phyloP scores from a whole-genome alignment of 164 flowering plant species.

The Tetrastigma voinierianum region DNA sequence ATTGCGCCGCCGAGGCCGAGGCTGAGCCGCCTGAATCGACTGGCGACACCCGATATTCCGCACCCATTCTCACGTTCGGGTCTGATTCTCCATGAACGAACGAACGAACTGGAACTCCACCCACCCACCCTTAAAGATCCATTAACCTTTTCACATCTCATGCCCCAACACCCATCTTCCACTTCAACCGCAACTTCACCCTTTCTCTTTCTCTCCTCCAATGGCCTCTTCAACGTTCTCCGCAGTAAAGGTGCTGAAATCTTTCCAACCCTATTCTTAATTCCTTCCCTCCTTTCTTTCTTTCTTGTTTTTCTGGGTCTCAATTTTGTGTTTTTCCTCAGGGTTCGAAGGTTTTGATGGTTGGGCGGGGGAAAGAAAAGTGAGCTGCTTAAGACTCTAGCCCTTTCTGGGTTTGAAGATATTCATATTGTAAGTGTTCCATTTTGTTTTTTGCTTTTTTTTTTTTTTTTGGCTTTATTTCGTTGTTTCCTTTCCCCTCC shows the following conservation, averaged over 20 bases:
- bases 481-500: no score
- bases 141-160: no score
- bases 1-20: no score
- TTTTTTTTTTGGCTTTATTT: no score
- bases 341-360: constrained; percentile 93
- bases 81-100: neutral
- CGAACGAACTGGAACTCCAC: no score
- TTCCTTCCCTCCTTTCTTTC: neutral
- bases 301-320: neutral
- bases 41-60: no score
- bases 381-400: constrained; percentile 94
- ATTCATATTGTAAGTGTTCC: constrained; percentile 78
- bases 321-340: constrained; percentile 18
- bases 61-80: neutral
- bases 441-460: neutral
- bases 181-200: neutral
- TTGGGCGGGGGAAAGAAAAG: constrained; percentile 97
- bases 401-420: constrained; percentile 87
- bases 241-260: constrained; percentile 51
- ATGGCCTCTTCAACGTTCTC: constrained; percentile 48
- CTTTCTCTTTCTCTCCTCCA: constrained; percentile 7
- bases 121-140: neutral
- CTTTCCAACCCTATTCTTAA: neutral
- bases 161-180: neutral
- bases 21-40: no score